A percentile compares a stretch with the other conserved stretches of the same genome.
Conservation (phyloP, 495 filamentous ascomycete genomes). For the Letharia columbiana region DNA sequence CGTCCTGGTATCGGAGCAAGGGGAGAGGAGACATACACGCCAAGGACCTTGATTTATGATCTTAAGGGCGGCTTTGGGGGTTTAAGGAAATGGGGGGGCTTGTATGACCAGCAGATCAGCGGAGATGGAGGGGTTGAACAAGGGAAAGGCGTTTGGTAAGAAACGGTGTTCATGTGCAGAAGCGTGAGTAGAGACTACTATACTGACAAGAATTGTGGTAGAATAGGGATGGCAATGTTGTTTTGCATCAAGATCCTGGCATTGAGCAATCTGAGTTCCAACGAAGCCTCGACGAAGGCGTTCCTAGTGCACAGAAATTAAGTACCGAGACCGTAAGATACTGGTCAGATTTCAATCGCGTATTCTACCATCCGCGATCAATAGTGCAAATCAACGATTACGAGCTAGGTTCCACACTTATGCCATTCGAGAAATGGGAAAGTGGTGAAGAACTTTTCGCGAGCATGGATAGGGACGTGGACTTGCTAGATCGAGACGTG, state of each 20-base stretch:
- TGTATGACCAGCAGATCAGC: conserved; percentile 58
- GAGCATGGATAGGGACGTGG: conserved; percentile 72
- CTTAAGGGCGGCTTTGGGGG: conserved; percentile 88
- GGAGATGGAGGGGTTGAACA: conserved; percentile 42
- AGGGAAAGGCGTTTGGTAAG: conserved; percentile 19
- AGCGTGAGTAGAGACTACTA: background rate
- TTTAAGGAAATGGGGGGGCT: conserved; percentile 74
- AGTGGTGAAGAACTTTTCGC: conserved; percentile 77
- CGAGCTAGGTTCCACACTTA: conserved; percentile 63
- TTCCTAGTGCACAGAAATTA: conserved; percentile 49
- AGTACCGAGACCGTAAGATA: conserved; percentile 67
- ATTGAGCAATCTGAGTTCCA: conserved; percentile 70
- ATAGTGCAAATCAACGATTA: conserved; percentile 84
- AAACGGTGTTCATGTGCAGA: background rate
- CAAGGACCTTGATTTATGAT: conserved; percentile 88
- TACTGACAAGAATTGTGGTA: conserved; percentile 13
- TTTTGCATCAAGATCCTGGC: conserved; percentile 54
- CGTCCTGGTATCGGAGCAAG: conserved; percentile 76
- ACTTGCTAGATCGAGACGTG: conserved; percentile 81
- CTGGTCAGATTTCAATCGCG: conserved; percentile 90
- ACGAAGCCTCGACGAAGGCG: conserved; percentile 61
- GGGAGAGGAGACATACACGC: conserved; percentile 82
- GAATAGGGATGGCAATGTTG: conserved; percentile 59
- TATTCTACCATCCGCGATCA: conserved; percentile 87
- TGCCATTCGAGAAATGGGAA: conserved; percentile 77